These are phyloP conservation scores for Aspergillus sp. DNA, from an alignment of 2,329 filamentous ascomycete genomes.

Conservation along the genomic window DNA sequence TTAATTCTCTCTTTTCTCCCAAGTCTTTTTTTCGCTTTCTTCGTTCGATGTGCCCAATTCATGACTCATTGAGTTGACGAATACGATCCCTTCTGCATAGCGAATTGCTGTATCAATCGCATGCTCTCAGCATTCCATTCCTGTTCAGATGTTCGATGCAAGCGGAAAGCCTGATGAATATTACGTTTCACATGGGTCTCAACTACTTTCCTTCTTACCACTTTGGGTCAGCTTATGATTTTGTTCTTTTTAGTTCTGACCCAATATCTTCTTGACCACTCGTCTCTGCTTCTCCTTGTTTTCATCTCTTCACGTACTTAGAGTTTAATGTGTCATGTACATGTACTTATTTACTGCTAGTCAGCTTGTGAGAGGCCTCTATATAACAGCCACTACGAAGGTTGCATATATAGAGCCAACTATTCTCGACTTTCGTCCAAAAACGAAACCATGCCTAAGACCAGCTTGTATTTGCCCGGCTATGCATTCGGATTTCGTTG, in stretches of 20 bases:
- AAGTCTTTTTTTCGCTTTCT: neutral
- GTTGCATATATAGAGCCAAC: constrained; percentile 10
- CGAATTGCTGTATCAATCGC: constrained; percentile 6
- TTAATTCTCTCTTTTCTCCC: constrained; percentile 11
- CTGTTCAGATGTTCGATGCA: constrained; percentile 4
- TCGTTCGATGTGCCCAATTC: constrained; percentile 4
- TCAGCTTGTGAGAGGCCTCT: neutral
- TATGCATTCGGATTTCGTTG: neutral
- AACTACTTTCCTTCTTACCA: neutral
- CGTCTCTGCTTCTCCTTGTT: constrained; percentile 1
- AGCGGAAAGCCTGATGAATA: constrained; percentile 15
- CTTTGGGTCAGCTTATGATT: neutral
- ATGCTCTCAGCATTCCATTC: neutral
- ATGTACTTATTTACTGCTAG: constrained; percentile 12
- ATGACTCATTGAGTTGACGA: constrained; percentile 18
- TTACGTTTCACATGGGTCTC: constrained; percentile 3
- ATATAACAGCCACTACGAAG: constrained; percentile 9
- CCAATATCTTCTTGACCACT: neutral
- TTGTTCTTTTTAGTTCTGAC: constrained; percentile 3
- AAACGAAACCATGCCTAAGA: neutral
- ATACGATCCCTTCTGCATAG: constrained; percentile 14
- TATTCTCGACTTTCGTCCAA: neutral
- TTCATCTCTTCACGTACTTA: constrained; percentile 5
- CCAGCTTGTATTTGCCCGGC: neutral
- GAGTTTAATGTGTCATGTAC: constrained; percentile 16